Conservation (phyloP, 2,329 filamentous ascomycete genomes). For the Alternaria sp. region DNA sequence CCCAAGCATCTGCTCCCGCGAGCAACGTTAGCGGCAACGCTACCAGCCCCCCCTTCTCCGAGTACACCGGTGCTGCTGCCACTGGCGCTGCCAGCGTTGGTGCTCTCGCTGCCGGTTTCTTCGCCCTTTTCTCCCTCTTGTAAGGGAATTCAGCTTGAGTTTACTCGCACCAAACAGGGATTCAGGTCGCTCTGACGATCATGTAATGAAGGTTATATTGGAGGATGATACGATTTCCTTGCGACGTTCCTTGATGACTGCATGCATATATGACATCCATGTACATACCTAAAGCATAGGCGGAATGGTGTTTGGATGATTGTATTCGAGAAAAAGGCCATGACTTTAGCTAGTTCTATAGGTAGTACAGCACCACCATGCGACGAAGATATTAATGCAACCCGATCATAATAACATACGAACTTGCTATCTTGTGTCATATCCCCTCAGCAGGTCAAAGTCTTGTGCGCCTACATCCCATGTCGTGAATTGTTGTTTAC, state of each 20-base stretch:
- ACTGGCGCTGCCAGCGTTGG: conserved; percentile 30
- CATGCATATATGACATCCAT: conserved; percentile 11
- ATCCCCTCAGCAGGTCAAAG: fast-evolving
- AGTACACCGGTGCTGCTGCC: conserved; percentile 45
- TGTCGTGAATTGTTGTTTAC: neutral
- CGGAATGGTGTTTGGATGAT: conserved; percentile 5
- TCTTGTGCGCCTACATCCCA: no score
- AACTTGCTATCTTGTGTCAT: neutral
- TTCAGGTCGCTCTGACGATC: neutral
- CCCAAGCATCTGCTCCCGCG: conserved; percentile 21
- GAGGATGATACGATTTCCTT: conserved; percentile 13
- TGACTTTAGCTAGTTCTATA: neutral
- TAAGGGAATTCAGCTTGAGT: conserved; percentile 21
- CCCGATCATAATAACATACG: neutral
- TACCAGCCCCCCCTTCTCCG: conserved; percentile 5
- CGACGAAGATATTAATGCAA: conserved; percentile 3
- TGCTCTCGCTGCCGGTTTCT: conserved; percentile 38
- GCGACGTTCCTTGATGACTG: conserved; percentile 18
- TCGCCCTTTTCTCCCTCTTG: conserved; percentile 41
- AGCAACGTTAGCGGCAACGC: conserved; percentile 22
- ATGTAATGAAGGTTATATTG: conserved; percentile 11
- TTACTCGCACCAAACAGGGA: neutral
- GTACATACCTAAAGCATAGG: conserved; percentile 10
- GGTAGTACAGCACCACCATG: neutral
- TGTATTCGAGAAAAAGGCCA: neutral